Percentiles rank a stretch among this genome's conserved stretches.
phyloP scores from a whole-genome alignment of 768 basidiomycete genomes.

The Trametes sanguinea region DNA sequence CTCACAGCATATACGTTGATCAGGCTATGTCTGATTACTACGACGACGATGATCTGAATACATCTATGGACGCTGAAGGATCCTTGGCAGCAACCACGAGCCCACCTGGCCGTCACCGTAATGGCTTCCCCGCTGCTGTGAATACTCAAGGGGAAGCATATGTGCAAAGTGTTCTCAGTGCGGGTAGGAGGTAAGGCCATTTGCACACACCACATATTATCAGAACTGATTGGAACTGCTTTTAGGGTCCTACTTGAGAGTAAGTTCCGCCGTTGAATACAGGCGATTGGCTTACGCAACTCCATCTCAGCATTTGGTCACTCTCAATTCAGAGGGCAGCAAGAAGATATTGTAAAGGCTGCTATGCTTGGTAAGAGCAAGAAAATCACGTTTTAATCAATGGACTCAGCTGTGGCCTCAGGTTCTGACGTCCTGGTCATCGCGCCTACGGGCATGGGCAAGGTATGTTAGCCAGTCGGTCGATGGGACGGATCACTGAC shows the following conservation, averaged over 20 bases:
- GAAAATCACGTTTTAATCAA: background rate
- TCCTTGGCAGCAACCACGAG: too few species aligned
- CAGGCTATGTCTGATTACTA: background rate
- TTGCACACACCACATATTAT: too few species aligned
- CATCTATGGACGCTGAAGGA: too few species aligned
- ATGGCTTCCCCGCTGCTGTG: too few species aligned
- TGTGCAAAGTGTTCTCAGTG: background rate
- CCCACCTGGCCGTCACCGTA: too few species aligned
- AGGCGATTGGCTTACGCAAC: background rate
- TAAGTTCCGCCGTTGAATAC: background rate
- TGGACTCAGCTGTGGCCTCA: slow-evolving; percentile 27
- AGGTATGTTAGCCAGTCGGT: slow-evolving; percentile 44
- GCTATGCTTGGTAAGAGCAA: slow-evolving; percentile 54
- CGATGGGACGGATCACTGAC: background rate
- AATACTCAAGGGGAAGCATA: background rate
- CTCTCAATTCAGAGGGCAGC: slow-evolving; percentile 70
- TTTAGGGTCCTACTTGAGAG: slow-evolving; percentile 4
- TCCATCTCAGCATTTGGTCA: slow-evolving; percentile 66
- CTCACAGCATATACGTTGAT: background rate
- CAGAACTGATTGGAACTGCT: too few species aligned
- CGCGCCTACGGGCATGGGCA: slow-evolving; percentile 89
- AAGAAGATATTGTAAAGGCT: slow-evolving; percentile 73
- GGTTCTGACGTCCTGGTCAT: slow-evolving; percentile 76
- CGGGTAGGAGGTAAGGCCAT: background rate
- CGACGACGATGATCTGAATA: background rate